Base-by-base conservation (phyloP, 352 stramenopile species). In the Phytophthora cactorum region DNA sequence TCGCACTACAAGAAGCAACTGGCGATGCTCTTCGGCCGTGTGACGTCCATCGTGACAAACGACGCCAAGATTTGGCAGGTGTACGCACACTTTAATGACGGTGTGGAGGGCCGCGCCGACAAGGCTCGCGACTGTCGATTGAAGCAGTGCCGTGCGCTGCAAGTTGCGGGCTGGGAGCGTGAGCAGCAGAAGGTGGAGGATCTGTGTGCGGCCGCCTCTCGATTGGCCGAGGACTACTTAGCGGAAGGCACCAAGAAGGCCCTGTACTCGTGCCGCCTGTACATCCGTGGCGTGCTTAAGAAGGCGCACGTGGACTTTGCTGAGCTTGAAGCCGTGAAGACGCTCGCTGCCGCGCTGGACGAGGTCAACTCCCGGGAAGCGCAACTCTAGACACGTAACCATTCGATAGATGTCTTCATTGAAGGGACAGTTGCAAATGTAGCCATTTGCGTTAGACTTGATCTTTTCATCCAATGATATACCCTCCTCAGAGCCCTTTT, bases 51-150 rank as follows among this genome's bases (percentile, higher is more conserved):
- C 59, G 76, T 86, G 57, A 92, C 86, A 12, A 93, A 82, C 64
- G 86, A 92, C 60, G 61, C 86, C 17, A 89, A 89, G 66, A 77
- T 96, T 59, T 96, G 87, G 87, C 82, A 92, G 60, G 73, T 94
- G 27, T 95, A 93, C 52, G 89, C 86, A 45, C 82, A 90, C 72
- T 92, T 91, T 47, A 92, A 92, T 62, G 81, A 93, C 58, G 83
- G 79, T 15, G 28, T 81, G 6, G 66, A 88, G 6, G 80, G 74
- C 0, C 79, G 88, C 22, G 68, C 69, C 28, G 77, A 90, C 52
- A 93, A 93, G 59, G 88, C 84, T 10, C 81, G 89, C 22, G 87
- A 94, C 57, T 95, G 85, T 49, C 86, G 86, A 15, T 51, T 93
- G 28, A 95, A 93, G 71, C 75, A 91, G 66, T 90, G 86, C 53